Conservation (phyloP, 352 stramenopile genomes). For the Discostella stelligera region DNA sequence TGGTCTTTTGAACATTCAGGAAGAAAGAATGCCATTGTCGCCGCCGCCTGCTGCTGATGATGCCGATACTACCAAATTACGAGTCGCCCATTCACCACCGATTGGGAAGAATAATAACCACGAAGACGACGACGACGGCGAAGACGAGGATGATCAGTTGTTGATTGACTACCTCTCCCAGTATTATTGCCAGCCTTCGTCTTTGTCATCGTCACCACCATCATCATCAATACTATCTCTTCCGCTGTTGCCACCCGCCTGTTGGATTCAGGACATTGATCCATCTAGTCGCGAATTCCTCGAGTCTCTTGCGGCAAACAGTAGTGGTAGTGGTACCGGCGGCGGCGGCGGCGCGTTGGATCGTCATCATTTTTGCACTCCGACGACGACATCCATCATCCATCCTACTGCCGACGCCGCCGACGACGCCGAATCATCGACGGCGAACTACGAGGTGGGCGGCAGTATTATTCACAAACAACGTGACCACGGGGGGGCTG, state of each 20-base stretch:
- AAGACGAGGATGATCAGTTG: not conserved
- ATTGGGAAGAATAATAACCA: not conserved
- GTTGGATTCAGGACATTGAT: slow-evolving; percentile 25
- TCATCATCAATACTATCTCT: not conserved
- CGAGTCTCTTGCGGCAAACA: not conserved
- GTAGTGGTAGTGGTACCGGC: not conserved
- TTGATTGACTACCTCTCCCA: slow-evolving; percentile 3
- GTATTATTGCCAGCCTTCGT: not conserved
- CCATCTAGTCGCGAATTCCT: slow-evolving; percentile 18
- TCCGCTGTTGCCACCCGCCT: not conserved
- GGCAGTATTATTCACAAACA: too few species aligned
- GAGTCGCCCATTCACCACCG: not conserved
- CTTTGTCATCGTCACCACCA: not conserved
- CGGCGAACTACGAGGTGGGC: not conserved
- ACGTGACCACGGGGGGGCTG: too few species aligned
- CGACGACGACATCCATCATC: not conserved
- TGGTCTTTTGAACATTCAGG: not conserved
- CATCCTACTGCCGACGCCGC: too few species aligned
- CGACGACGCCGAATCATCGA: not conserved
- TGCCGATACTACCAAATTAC: not conserved
- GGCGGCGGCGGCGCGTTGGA: not conserved
- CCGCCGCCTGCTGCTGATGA: too few species aligned
- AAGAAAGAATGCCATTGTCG: not conserved
- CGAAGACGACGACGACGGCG: not conserved
- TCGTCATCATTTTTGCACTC: not conserved